A percentile compares a stretch with the other conserved stretches of the same genome.
Conservation (phyloP, 2,329 filamentous ascomycete genomes). For the Ceratocystis destructans region DNA sequence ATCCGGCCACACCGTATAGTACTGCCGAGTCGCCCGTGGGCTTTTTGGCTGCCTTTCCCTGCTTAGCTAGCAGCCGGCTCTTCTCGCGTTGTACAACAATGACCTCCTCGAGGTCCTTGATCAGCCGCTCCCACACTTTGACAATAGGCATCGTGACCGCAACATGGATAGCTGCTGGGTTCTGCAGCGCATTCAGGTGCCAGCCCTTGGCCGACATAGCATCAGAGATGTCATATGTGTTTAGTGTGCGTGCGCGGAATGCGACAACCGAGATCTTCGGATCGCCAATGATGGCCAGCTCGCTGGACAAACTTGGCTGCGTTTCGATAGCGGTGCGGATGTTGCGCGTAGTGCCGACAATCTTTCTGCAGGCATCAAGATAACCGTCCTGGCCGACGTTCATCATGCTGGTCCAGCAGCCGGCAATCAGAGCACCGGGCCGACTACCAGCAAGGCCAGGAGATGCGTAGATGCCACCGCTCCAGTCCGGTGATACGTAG, state of each 20-base stretch:
- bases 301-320: conserved; percentile 52
- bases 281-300: conserved; percentile 68
- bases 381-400: conserved; percentile 78
- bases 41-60: conserved; percentile 52
- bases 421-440: conserved; percentile 85
- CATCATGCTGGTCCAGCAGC: conserved; percentile 90
- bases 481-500: conserved; percentile 90
- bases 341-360: conserved; percentile 75
- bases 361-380: conserved; percentile 70
- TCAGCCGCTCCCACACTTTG: conserved; percentile 64
- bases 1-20: conserved; percentile 88
- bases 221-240: conserved; percentile 91
- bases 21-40: conserved; percentile 69
- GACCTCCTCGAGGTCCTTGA: conserved; percentile 55
- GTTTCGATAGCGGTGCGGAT: conserved; percentile 61
- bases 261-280: conserved; percentile 85
- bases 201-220: conserved; percentile 72
- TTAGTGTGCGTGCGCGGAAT: conserved; percentile 68
- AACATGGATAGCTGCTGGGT: conserved; percentile 81
- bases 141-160: conserved; percentile 82
- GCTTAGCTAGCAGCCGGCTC: conserved; percentile 56
- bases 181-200: conserved; percentile 92
- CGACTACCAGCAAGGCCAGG: conserved; percentile 84
- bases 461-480: conserved; percentile 88
- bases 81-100: conserved; percentile 66